Evolutionary conservation across 2,329 filamentous ascomycete species (phyloP).

Genomic region (Pseudogymnoascus sp.): DNA sequence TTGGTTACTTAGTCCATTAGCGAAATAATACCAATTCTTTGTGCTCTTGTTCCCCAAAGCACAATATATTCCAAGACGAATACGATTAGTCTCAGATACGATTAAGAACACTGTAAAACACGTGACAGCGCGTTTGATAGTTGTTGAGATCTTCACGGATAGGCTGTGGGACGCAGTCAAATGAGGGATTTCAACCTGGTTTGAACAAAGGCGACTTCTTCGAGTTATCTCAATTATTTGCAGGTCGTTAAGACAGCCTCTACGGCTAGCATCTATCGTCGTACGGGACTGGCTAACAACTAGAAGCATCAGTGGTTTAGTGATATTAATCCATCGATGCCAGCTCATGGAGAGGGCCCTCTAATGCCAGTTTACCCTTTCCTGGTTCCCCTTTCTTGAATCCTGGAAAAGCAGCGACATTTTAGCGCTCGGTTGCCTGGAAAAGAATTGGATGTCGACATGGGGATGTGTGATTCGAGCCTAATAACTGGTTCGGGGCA

Average conservation of each 20-base stretch:
- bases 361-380: no score
- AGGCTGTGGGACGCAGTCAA: neutral
- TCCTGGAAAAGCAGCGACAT: no score
- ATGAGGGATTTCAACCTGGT: neutral
- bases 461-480: no score
- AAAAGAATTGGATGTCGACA: no score
- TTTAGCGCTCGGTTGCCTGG: no score
- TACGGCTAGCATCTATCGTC: no score
- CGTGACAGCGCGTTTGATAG: neutral
- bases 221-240: neutral
- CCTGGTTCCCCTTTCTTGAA: no score
- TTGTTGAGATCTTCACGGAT: neutral
- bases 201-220: neutral
- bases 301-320: no score
- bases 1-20: constrained; percentile 38
- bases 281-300: no score
- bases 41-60: neutral
- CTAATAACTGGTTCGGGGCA: neutral
- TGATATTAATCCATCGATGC: no score
- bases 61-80: neutral
- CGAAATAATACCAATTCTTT: constrained; percentile 11
- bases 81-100: neutral
- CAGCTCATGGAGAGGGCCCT: no score
- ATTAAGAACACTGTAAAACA: neutral
- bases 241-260: no score